Evolutionary conservation across 2,329 filamentous ascomycete genomes (phyloP).

Genomic region (Aspergillus transmontanensis): DNA sequence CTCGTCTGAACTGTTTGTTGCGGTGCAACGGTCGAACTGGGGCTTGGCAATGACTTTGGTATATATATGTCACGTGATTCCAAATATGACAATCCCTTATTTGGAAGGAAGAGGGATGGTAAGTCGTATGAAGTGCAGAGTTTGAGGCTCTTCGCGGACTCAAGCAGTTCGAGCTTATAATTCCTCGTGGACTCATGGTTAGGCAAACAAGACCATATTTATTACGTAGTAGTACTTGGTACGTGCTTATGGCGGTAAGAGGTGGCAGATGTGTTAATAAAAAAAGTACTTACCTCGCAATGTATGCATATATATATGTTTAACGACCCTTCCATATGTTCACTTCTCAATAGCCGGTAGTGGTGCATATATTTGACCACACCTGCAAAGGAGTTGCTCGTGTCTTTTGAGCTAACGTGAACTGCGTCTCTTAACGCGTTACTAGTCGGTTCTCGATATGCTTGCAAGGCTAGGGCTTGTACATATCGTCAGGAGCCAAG

Average conservation of each 20-base stretch:
- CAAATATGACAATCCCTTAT: background rate
- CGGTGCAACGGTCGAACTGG: slow-evolving; percentile 28
- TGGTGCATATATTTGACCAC: slow-evolving; percentile 5
- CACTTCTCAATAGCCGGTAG: slow-evolving; percentile 7
- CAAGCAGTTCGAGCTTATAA: background rate
- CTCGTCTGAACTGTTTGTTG: slow-evolving; percentile 24
- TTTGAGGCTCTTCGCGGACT: background rate
- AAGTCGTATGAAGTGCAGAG: background rate
- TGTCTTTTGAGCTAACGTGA: background rate
- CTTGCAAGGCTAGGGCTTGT: slow-evolving; percentile 25
- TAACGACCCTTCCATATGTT: slow-evolving; percentile 8
- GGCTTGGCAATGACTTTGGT: slow-evolving; percentile 13
- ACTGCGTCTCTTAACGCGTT: slow-evolving; percentile 2
- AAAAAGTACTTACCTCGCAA: background rate
- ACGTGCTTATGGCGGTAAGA: background rate
- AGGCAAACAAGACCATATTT: too few species aligned
- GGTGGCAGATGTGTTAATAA: background rate
- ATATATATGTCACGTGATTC: background rate
- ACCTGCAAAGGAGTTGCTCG: background rate
- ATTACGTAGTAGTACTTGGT: background rate
- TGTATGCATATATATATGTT: background rate
- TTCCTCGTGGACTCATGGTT: too few species aligned
- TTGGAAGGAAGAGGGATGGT: background rate
- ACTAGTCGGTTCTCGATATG: slow-evolving; percentile 30
- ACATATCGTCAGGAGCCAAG: slow-evolving; percentile 32